phyloP scores from a whole-genome alignment of 768 basidiomycete species.

The Tulasnella sp. region DNA sequence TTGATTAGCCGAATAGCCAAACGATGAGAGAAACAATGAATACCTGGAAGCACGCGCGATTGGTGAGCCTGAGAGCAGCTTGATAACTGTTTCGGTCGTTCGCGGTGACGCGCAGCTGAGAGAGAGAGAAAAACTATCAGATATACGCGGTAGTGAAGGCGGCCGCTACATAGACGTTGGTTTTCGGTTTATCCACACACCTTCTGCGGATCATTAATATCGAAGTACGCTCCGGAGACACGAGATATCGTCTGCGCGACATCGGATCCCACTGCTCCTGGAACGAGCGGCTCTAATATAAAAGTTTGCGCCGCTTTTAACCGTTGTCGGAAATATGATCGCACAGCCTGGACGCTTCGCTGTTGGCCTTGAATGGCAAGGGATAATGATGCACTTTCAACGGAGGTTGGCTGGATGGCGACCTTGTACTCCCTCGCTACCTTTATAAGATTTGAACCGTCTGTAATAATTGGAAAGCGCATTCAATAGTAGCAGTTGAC shows the following conservation, averaged over 20 bases:
- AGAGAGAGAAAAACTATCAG: too few relatives aligned
- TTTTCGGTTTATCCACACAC: neutral
- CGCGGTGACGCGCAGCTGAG: too few relatives aligned
- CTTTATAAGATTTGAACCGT: neutral
- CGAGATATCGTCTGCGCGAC: neutral
- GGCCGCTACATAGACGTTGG: too few relatives aligned
- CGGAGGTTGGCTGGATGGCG: neutral
- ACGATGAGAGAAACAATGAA: neutral
- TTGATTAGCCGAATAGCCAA: neutral
- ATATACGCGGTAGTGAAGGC: too few relatives aligned
- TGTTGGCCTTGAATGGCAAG: neutral
- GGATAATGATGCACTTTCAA: neutral
- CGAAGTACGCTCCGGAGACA: neutral
- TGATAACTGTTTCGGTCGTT: neutral
- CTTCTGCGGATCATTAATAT: neutral
- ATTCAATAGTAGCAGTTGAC: neutral
- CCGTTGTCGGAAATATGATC: too few relatives aligned
- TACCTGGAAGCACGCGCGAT: constrained; percentile 3
- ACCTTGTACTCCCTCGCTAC: neutral
- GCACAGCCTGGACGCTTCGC: neutral
- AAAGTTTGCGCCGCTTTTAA: too few relatives aligned
- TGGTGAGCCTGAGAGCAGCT: neutral
- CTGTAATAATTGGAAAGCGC: neutral
- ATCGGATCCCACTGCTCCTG: neutral
- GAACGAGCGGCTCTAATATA: neutral